Evolutionary conservation across 495 filamentous ascomycete genomes (phyloP), one percentile per base, ranked within the genome.

Genomic region (Entonaema liquescens): DNA sequence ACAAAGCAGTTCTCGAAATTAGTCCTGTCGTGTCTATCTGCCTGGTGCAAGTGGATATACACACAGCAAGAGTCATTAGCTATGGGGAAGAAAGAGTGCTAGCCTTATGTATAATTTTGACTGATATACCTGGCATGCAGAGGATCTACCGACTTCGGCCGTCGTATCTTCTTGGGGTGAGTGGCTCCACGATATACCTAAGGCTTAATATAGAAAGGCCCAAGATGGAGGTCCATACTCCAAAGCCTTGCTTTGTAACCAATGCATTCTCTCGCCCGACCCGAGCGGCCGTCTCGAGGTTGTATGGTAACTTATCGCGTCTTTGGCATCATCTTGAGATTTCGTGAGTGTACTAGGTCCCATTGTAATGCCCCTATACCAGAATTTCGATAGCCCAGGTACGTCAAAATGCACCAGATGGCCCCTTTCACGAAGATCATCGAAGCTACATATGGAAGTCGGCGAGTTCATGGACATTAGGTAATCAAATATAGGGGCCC

Each of bases 141-240:
- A 12, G 13, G 12, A 42, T n/a, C 23, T 26, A n/a, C 62, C 58
- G 65, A 68, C 21, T 53, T 55, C 65, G 65, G 65, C 56, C 38
- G 5, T 17, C 26, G 23, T 53, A 29, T 17, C 15, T 53, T 28
- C 25, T n/a, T 9, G 12, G 26, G 11, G 15, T 17, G 9, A 50
- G 19, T 25, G 5, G 17, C 8, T 25, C 23, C 1, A 55, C n/a
- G 13, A 17, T 15, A 15, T 55, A 19, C n/a, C n/a, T n/a, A n/a
- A n/a, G n/a, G n/a, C n/a, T n/a, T n/a, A n/a, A n/a, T n/a, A n/a
- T n/a, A n/a, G n/a, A n/a, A n/a, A n/a, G n/a, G n/a, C n/a, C n/a
- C n/a, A n/a, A n/a, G n/a, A n/a, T 31, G 29, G 29, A 3, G 36
- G 7, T 13, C 36, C 36, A 38, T 15, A 38, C 1, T 38, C 7